A percentile compares a stretch with the other conserved stretches of the same genome.
Evolutionary conservation across 2,329 filamentous ascomycete species (phyloP).

Genomic region (Teratosphaeria epicoccoides): DNA sequence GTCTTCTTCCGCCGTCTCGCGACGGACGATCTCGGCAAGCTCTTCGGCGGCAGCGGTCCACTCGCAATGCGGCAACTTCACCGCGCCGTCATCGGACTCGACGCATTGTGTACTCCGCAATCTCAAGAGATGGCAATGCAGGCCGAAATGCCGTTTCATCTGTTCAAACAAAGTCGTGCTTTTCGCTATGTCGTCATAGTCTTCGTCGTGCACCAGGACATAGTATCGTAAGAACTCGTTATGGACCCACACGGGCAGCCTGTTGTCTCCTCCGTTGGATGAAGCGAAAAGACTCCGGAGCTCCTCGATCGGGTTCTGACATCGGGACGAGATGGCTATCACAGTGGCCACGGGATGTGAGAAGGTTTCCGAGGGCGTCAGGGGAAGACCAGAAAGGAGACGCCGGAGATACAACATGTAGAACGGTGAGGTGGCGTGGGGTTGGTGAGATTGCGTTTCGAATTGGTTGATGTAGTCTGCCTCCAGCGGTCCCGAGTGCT

Average conservation of each 20-base stretch:
- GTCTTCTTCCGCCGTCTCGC: constrained; percentile 51
- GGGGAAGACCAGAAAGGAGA: constrained; percentile 65
- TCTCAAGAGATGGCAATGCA: constrained; percentile 86
- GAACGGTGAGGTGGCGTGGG: constrained; percentile 42
- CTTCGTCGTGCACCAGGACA: constrained; percentile 91
- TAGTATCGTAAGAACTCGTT: constrained; percentile 93
- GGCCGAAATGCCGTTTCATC: constrained; percentile 96
- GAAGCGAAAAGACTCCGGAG: constrained; percentile 73
- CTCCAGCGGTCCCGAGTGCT: constrained; percentile 29
- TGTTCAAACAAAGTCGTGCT: constrained; percentile 89
- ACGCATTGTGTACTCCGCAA: constrained; percentile 76
- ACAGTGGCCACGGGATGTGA: constrained; percentile 88
- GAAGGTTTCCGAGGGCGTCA: constrained; percentile 84
- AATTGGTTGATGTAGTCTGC: constrained; percentile 35
- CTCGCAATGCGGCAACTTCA: constrained; percentile 67
- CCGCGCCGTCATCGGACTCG: constrained; percentile 82
- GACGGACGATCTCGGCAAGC: constrained; percentile 53
- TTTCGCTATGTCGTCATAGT: constrained; percentile 81
- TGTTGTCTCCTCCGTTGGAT: constrained; percentile 65
- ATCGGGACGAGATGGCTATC: constrained; percentile 88
- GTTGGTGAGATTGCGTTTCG: constrained; percentile 8
- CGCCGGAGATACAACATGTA: constrained; percentile 78
- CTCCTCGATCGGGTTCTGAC: constrained; percentile 72
- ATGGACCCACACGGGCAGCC: constrained; percentile 75
- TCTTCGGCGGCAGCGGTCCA: constrained; percentile 88